A percentile compares a stretch with the other conserved stretches of the same genome.
Conservation (phyloP, 192 early-diverging fungal species). For the Coemansia sp. region DNA sequence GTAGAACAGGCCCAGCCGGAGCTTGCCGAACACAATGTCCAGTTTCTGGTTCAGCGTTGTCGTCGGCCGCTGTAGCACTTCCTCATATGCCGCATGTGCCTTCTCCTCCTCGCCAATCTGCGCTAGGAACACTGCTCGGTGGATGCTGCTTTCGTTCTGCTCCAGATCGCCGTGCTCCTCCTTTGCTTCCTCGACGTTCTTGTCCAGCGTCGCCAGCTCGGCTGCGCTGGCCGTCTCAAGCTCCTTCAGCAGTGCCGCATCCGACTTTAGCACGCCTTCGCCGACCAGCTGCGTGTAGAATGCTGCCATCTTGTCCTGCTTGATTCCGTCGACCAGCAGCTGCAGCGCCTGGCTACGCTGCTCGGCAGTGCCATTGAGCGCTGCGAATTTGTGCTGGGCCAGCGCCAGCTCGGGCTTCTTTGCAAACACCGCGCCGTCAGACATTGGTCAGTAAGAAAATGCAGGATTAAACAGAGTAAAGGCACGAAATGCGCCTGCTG, state of each 20-base stretch:
- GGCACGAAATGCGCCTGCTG: too few relatives aligned
- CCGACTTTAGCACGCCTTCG: slow-evolving; percentile 24
- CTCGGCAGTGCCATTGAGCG: slow-evolving; percentile 68
- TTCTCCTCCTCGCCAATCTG: slow-evolving; percentile 96
- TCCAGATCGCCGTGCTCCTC: slow-evolving; percentile 88
- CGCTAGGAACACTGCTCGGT: slow-evolving; percentile 85
- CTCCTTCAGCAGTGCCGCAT: slow-evolving; percentile 28
- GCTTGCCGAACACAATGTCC: slow-evolving; percentile 87
- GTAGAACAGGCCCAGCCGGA: slow-evolving; percentile 94
- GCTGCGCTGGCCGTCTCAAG: slow-evolving; percentile 68
- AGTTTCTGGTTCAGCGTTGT: slow-evolving; percentile 86
- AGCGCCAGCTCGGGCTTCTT: slow-evolving; percentile 88
- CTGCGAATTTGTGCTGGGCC: slow-evolving; percentile 77
- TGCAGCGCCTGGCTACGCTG: slow-evolving; percentile 63
- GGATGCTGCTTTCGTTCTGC: slow-evolving; percentile 63
- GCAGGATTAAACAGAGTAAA: neutral
- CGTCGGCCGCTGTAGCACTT: slow-evolving; percentile 81
- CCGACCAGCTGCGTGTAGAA: slow-evolving; percentile 26
- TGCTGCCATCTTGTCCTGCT: slow-evolving; percentile 70
- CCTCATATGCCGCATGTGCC: slow-evolving; percentile 76
- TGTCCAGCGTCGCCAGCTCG: slow-evolving; percentile 73
- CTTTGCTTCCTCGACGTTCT: slow-evolving; percentile 82
- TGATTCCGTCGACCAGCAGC: slow-evolving; percentile 68
- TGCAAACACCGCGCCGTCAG: slow-evolving; percentile 59
- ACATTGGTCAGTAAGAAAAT: slow-evolving; percentile 40